Evolutionary conservation across 1,284 basidiomycete genomes (phyloP).

Genomic region (Cryptococcus deneoformans): DNA sequence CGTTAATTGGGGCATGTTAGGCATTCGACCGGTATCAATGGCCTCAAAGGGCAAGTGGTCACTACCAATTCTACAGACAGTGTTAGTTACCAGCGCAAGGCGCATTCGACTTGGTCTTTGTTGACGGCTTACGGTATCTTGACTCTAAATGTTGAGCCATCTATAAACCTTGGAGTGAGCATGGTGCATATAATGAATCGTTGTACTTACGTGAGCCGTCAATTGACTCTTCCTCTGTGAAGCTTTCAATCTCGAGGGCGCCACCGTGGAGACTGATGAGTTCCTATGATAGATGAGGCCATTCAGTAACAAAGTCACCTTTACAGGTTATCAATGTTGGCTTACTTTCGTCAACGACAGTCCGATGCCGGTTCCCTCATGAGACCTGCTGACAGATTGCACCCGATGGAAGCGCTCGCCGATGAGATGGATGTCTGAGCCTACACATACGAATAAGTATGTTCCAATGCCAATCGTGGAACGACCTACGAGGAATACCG

Average conservation of each 20-base stretch:
- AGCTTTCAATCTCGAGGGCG: slow-evolving; percentile 46
- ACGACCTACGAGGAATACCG: slow-evolving; percentile 42
- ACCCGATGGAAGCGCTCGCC: slow-evolving; percentile 50
- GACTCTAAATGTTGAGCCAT: slow-evolving; percentile 42
- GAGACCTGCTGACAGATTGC: slow-evolving; percentile 37
- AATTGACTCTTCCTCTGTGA: slow-evolving; percentile 31
- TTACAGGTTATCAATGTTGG: neutral
- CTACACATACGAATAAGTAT: slow-evolving; percentile 6
- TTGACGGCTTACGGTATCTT: neutral
- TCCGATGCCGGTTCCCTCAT: slow-evolving; percentile 51
- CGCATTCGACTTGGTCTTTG: neutral
- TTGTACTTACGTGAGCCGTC: slow-evolving; percentile 33
- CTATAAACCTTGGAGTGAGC: slow-evolving; percentile 3
- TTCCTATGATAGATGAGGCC: slow-evolving; percentile 21
- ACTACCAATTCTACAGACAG: slow-evolving; percentile 25
- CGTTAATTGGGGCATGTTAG: slow-evolving; percentile 6
- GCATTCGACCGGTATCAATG: slow-evolving; percentile 19
- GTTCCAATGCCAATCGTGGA: neutral
- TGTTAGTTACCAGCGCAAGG: neutral
- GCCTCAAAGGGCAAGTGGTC: slow-evolving; percentile 38
- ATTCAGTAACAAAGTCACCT: neutral
- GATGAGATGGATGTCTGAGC: slow-evolving; percentile 36
- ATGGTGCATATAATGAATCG: neutral
- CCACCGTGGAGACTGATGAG: slow-evolving; percentile 52
- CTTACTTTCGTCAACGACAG: slow-evolving; percentile 32